Percentiles rank a stretch among this genome's conserved stretches.
phyloP scores from a whole-genome alignment of 495 filamentous ascomycete genomes.

The Tirmania nivea region DNA sequence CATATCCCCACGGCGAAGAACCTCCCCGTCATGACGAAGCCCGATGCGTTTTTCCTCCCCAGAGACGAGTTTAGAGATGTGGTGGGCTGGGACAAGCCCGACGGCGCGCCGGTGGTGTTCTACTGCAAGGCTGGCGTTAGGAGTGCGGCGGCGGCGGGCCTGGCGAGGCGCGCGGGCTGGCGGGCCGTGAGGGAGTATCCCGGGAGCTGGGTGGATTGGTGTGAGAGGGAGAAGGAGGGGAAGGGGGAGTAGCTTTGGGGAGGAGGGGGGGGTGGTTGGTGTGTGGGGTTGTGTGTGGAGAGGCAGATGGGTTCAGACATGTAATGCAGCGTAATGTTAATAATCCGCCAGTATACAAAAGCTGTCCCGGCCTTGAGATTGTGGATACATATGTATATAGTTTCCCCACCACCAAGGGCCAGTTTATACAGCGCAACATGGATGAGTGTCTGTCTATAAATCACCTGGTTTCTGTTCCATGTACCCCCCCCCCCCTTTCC shows the following conservation, averaged over 20 bases:
- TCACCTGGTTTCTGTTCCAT: no score
- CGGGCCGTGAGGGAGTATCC: conserved; percentile 53
- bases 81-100: conserved; percentile 45
- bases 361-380: not conserved
- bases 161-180: conserved; percentile 63
- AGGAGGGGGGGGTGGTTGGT: not conserved
- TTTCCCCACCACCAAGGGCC: not conserved
- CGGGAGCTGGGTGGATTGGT: conserved; percentile 86
- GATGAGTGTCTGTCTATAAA: no score
- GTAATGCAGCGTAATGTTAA: not conserved
- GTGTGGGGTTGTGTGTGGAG: not conserved
- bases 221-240: conserved; percentile 26
- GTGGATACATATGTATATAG: not conserved
- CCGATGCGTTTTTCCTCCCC: conserved; percentile 54
- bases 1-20: conserved; percentile 59
- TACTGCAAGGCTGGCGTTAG: conserved; percentile 87
- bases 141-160: conserved; percentile 51
- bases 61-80: conserved; percentile 56
- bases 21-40: conserved; percentile 54
- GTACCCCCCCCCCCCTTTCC: not conserved
- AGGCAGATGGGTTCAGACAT: not conserved
- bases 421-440: no score
- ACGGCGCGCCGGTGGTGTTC: conserved; percentile 42
- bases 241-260: not conserved
- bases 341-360: not conserved